These are phyloP conservation scores for Phytophthora crassamura DNA, from an alignment of 352 stramenopile species.

Conservation along the genomic window DNA sequence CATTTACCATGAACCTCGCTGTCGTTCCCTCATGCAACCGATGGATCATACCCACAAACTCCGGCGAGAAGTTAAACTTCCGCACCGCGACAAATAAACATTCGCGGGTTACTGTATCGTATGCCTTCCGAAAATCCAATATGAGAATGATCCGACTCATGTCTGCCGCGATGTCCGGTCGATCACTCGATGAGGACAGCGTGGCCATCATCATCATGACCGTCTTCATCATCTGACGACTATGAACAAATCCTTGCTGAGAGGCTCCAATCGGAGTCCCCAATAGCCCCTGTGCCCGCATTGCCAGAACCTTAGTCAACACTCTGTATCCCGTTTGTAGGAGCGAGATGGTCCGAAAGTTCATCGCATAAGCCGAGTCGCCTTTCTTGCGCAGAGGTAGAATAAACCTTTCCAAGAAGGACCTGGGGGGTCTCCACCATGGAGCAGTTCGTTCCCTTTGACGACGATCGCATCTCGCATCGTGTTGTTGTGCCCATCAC, in stretches of 20 bases:
- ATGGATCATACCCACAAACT: no score
- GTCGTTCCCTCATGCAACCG: no score
- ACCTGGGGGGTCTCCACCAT: neutral
- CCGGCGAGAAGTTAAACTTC: no score
- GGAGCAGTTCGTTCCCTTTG: neutral
- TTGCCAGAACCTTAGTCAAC: neutral
- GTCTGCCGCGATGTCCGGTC: neutral
- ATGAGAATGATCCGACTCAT: neutral
- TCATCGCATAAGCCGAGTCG: conserved; percentile 1
- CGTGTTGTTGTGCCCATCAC: neutral
- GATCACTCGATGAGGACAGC: neutral
- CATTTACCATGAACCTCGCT: no score
- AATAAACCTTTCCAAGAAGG: neutral
- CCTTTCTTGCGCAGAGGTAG: neutral
- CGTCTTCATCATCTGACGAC: neutral
- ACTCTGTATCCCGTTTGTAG: conserved; percentile 1
- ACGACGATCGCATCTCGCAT: neutral
- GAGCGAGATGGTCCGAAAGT: conserved; percentile 1
- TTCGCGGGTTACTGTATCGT: no score
- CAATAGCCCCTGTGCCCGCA: neutral
- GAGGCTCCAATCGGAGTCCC: neutral
- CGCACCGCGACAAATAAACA: no score
- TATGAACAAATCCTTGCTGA: conserved; percentile 6
- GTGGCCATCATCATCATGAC: conserved; percentile 1
- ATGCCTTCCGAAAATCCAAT: no score